phyloP scores from a whole-genome alignment of 2,329 filamentous ascomycete species.

The Dryadomyces sulphureus region DNA sequence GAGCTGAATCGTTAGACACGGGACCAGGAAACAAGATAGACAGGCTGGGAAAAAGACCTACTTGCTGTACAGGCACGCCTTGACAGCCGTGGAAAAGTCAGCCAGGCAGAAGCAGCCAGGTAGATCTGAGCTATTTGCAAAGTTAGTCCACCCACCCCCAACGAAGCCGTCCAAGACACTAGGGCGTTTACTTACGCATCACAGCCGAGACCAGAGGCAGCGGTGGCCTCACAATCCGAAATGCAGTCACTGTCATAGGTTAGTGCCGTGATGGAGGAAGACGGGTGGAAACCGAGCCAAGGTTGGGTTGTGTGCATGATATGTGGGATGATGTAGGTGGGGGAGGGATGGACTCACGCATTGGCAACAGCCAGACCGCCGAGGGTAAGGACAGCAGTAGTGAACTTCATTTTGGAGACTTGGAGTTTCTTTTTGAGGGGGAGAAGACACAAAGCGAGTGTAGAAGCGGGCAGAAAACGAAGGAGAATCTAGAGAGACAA shows the following conservation, averaged over 20 bases:
- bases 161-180: too few species aligned
- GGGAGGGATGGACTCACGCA: background rate
- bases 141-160: too few species aligned
- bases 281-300: background rate
- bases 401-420: background rate
- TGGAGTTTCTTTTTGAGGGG: too few species aligned
- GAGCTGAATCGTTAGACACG: background rate
- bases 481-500: too few species aligned
- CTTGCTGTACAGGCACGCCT: constrained; percentile 1
- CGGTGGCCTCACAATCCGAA: background rate
- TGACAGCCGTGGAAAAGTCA: background rate
- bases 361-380: background rate
- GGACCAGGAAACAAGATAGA: background rate
- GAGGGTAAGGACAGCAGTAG: background rate
- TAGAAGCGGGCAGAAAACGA: too few species aligned
- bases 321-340: background rate
- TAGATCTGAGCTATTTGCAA: background rate
- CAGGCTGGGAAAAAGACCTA: background rate
- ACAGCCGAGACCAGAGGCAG: background rate
- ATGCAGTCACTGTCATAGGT: background rate
- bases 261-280: background rate
- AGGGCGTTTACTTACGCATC: background rate
- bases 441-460: background rate
- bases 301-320: too few species aligned
- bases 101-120: background rate